Evolutionary conservation across 345 rosid genomes (phyloP), one percentile per base, ranked within the genome.

Genomic region (sweet orange (Citrus sinensis)): DNA sequence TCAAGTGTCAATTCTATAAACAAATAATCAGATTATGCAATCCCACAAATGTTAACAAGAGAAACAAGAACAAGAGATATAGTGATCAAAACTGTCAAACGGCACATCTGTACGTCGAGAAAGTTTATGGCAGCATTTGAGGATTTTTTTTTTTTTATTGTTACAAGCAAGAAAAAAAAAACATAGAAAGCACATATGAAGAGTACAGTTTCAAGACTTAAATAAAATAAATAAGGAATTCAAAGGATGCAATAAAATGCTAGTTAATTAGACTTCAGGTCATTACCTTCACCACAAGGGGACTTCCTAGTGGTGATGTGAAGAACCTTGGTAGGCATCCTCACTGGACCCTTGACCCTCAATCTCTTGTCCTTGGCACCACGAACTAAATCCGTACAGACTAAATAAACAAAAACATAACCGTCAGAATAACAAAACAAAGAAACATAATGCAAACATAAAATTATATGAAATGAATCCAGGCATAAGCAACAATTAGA

Each of bases 281-380:
- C 25, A 71, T 17, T 87, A 87, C 92, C 92, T 89, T 89, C 92
- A 80, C 92, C 90, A 82, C 90, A 87, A 30, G 92, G 91, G 16
- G 90, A 78, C 79, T 89, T 89, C 81, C 92, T 85, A 51, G 92
- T 89, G 9, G 90, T 87, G 46, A 89, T 87, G 71, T 83, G 77
- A 77, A 89, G 92, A 84, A 84, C 87, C 80, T 87, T 89, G 37
- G 90, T 87, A 0, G 92, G 92, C 84, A 89, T 89, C 61, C 90
- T 89, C 80, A 87, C 92, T 4, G 90, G 92, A 75, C 92, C 92
- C 84, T 89, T 89, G 1, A 89, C 87, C 80, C 88, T 81, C 78
- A 89, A 70, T 68, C 82, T 84, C 87, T 87, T 89, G 17, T 89
- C 90, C 83, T 89, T 89, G 1, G 90, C 92, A 64, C 92, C 92